These are phyloP conservation scores for Cucurbita pepo DNA, from an alignment of 306 rosid species.

Conservation along the genomic window DNA sequence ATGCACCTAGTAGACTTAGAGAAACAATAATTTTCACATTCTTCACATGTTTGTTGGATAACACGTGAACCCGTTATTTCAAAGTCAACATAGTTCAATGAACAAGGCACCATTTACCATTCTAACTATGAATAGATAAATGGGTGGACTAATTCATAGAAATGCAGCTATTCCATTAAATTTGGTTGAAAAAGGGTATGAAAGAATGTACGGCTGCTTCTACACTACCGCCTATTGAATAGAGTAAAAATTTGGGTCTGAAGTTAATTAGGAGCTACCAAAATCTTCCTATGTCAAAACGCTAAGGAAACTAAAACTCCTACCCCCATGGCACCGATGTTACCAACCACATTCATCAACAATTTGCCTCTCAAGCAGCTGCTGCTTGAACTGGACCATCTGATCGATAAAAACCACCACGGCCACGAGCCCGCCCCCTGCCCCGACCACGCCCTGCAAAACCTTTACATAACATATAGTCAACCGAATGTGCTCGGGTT, in stretches of 20 bases:
- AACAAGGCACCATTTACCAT: too few species aligned
- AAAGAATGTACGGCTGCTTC: constrained; percentile 31
- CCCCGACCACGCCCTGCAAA: constrained; percentile 59
- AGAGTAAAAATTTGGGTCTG: neutral
- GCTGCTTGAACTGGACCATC: constrained; percentile 38
- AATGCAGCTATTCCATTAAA: neutral
- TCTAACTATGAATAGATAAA: too few species aligned
- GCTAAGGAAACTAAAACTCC: neutral
- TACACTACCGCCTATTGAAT: constrained; percentile 10
- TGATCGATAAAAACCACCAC: constrained; percentile 15
- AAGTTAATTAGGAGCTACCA: neutral
- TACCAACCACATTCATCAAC: constrained; percentile 10
- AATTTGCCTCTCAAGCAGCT: constrained; percentile 19
- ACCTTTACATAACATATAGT: neutral
- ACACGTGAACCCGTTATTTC: too few species aligned
- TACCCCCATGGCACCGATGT: neutral
- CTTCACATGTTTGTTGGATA: neutral
- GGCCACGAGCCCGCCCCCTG: constrained; percentile 56
- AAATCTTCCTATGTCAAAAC: neutral
- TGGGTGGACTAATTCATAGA: too few species aligned
- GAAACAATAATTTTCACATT: neutral
- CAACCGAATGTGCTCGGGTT: neutral
- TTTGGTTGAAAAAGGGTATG: neutral
- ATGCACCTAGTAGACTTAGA: neutral
- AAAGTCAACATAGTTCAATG: too few species aligned